Evolutionary conservation across 2,329 filamentous ascomycete species (phyloP), one percentile per base, ranked within the genome.

Genomic region (Myrmaecium sp.): DNA sequence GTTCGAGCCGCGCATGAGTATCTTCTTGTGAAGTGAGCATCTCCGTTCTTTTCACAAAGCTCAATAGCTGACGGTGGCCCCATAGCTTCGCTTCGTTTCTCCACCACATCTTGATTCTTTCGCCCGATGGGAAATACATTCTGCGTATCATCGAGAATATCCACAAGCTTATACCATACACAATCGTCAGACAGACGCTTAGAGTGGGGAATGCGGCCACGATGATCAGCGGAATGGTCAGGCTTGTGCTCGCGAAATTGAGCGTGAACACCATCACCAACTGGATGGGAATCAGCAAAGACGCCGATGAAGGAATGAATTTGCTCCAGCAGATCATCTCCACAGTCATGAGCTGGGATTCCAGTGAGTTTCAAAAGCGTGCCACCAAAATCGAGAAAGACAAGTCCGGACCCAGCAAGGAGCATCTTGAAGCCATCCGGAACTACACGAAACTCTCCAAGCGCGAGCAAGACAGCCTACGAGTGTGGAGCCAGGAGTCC

Each of bases 231-330:
- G 78, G 64, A 31, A 73, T 86, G 63, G 64, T 79, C 46, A 66
- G 62, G 28, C 54, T 86, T 10, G 60, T 84, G 10, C 60, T 89
- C 9, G 72, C 78, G n/a, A 89, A 89, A 51, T 55, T 83, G 30
- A 78, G 75, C 36, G 59, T 86, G 4, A 71, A 69, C 2, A 70
- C 70, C 5, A 52, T 86, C 26, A 81, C 79, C 4, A 84, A 83
- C 44, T 86, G 75, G 74, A 64, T 84, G 7, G 78, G 80, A 0
- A 46, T 81, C 20, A 83, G 74, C 0, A 65, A 67, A 24, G 69
- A 69, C 24, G 66, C 73, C 1, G 70, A 81, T 34, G 76, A 83
- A 37, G 79, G 79, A 24, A 80, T 81, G 75, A 89, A 84, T 43
- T 47, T 86, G 6, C 48, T 89, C 36, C 79, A 86, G 48, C 60